Evolutionary conservation across 2,329 filamentous ascomycete species (phyloP), one percentile per base, ranked within the genome.

Genomic region (Ascocoryne sarcoides): DNA sequence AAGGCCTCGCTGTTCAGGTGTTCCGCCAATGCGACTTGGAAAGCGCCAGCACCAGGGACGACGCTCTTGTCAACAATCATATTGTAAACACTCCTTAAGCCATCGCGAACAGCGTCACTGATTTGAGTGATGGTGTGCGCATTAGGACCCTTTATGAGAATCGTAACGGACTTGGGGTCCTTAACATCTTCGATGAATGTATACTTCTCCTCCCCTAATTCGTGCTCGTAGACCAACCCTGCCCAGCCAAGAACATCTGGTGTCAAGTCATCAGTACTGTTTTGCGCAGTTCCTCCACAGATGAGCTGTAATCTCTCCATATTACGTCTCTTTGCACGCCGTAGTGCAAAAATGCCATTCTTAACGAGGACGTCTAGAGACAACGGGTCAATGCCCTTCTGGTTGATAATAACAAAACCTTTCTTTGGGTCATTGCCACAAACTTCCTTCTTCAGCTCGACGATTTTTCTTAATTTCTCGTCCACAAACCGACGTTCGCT

Each of bases 121-220:
- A 98, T 88, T 65, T 98, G 92, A 10, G 84, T 80, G 57, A 98
- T 98, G 46, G 90, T 96, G 70, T 98, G 92, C 59, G 81, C 73
- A 66, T 98, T 98, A 49, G 92, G 92, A 17, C 92, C 92, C 73
- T 96, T 98, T 73, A 98, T 96, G 57, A 98, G 74, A 21, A 98
- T 72, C 12, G 92, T 98, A 34, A 98, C 92, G 1, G 90, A 95
- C 71, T 98, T 98, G 47, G 92, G 86, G 47, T 96, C 88, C 73
- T 95, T 96, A 58, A 98, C 92, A 55, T 98, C 92, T 66, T 98
- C 92, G 46, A 98, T 75, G 61, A 98, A 98, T 4, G 92, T 98
- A 69, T 86, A 98, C 71, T 98, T 98, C 72, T 98, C 92, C 71
- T 98, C 92, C 47, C 92, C 92, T 8, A 98, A 74, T 54, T 90